Evolutionary conservation across 257 asterid genomes (phyloP), one percentile per base, ranked within the genome.

Genomic region (Salvia rosmarinus): DNA sequence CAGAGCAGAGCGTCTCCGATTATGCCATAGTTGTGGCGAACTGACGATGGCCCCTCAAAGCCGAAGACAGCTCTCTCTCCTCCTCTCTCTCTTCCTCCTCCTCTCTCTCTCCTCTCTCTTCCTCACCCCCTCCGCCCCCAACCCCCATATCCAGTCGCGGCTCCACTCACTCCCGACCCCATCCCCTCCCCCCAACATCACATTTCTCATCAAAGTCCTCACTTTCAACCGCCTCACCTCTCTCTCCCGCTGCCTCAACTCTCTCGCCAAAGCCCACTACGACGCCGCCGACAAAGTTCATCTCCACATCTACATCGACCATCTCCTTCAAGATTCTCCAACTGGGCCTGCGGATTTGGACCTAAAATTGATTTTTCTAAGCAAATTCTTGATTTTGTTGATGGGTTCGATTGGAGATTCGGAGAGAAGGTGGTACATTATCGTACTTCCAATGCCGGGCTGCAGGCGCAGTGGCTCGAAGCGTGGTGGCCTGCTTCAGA

Each of bases 181-280:
- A 32, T 8, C 68, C 55, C 57, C 82, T 17, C 66, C 55, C 78
- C 83, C 85, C 14, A 79, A 82, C 64, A 86, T 95, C 86, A 86
- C 95, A 9, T 85, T 95, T 78, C 74, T 84, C 82, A 80, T 95
- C 91, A 95, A 95, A 82, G 76, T 95, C 68, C 95, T 95, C 77
- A 85, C 99, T 0, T 95, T 70, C 88, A 84, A 89, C 72, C 96
- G 98, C 55, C 81, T 88, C 35, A 28, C 87, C 8, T 88, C 98
- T 32, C 90, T 95, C 83, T 79, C 96, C 56, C 96, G 98, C 64
- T 95, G 98, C 64, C 91, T 91, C 74, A 67, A 72, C 60, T 95
- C 98, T 21, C 98, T 91, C 64, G 73, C 96, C 12, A 70, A 51
- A 13, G 95, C 99, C 50, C 85, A 81, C 71, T 95, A 95, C 80